Evolutionary conservation across 2,329 filamentous ascomycete species (phyloP).

Genomic region (Monosporascus ibericus): DNA sequence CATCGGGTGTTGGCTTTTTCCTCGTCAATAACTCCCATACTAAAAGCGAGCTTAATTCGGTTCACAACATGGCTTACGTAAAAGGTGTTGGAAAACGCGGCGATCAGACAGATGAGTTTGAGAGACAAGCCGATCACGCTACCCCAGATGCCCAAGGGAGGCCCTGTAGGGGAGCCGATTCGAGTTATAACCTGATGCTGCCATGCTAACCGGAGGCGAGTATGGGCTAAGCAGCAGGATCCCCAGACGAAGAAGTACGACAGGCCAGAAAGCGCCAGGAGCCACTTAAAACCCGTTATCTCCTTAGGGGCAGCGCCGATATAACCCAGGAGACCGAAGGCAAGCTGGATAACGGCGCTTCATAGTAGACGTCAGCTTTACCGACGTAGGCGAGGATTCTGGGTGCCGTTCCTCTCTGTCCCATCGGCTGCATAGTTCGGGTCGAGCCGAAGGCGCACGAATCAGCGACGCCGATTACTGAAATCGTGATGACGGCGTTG

Average conservation of each 20-base stretch:
- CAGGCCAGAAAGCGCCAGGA: slow-evolving; percentile 65
- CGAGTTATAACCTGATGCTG: slow-evolving; percentile 47
- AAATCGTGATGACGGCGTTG: slow-evolving; percentile 46
- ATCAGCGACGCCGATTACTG: slow-evolving; percentile 47
- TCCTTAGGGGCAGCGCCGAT: slow-evolving; percentile 40
- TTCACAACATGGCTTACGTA: slow-evolving; percentile 31
- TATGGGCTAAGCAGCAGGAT: slow-evolving; percentile 58
- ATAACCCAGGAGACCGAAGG: slow-evolving; percentile 55
- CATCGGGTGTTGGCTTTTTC: slow-evolving; percentile 26
- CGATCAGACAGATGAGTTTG: slow-evolving; percentile 62
- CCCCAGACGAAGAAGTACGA: slow-evolving; percentile 73
- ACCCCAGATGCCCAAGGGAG: slow-evolving; percentile 53
- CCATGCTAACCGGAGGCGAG: slow-evolving; percentile 60
- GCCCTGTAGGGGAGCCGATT: slow-evolving; percentile 41
- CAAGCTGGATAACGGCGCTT: slow-evolving; percentile 45
- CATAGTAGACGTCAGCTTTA: slow-evolving; percentile 50
- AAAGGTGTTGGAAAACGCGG: slow-evolving; percentile 65
- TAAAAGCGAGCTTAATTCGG: neutral
- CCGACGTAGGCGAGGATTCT: slow-evolving; percentile 55
- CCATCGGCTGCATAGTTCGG: slow-evolving; percentile 45
- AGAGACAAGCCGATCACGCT: slow-evolving; percentile 64
- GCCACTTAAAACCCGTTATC: slow-evolving; percentile 53
- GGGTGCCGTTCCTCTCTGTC: slow-evolving; percentile 46
- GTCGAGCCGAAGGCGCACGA: slow-evolving; percentile 45
- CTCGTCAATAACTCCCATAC: slow-evolving; percentile 6